phyloP scores from a whole-genome alignment of 2,329 filamentous ascomycete genomes.

The Fulvia fulva region DNA sequence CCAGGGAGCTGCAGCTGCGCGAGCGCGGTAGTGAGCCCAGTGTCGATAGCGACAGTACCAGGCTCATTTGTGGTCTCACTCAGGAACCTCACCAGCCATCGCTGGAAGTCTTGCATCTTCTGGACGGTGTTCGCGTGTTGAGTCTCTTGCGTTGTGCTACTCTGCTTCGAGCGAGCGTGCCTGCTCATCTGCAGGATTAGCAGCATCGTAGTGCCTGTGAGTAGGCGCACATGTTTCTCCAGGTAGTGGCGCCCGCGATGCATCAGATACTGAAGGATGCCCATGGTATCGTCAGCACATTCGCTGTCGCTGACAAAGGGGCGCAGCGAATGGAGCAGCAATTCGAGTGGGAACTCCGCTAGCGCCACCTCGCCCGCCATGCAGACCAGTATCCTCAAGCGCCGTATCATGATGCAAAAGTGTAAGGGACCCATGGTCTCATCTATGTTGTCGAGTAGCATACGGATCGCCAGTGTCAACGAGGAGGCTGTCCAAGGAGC shows the following conservation, averaged over 20 bases:
- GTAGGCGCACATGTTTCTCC: conserved; percentile 61
- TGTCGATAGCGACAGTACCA: neutral
- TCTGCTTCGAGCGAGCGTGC: conserved; percentile 30
- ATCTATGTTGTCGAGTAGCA: conserved; percentile 75
- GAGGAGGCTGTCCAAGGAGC: conserved; percentile 27
- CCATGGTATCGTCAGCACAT: conserved; percentile 86
- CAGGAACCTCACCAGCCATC: conserved; percentile 72
- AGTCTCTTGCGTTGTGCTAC: conserved; percentile 78
- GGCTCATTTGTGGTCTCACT: conserved; percentile 32
- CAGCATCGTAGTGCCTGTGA: conserved; percentile 75
- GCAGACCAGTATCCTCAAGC: conserved; percentile 75
- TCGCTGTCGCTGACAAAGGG: conserved; percentile 77
- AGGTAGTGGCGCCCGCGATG: conserved; percentile 64
- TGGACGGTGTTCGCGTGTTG: conserved; percentile 74
- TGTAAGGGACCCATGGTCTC: conserved; percentile 81
- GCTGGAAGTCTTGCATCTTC: conserved; percentile 70
- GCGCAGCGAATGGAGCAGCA: conserved; percentile 77
- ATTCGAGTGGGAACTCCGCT: conserved; percentile 78
- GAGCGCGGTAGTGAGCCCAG: conserved; percentile 17
- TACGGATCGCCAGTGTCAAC: conserved; percentile 52
- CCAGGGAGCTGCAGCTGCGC: conserved; percentile 60
- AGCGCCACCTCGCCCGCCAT: conserved; percentile 71
- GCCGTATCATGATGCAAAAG: conserved; percentile 79
- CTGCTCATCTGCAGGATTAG: conserved; percentile 72
- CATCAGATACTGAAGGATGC: conserved; percentile 80